Evolutionary conservation across 129 eudicot genomes (phyloP).

Genomic region (Lactuca saligna): DNA sequence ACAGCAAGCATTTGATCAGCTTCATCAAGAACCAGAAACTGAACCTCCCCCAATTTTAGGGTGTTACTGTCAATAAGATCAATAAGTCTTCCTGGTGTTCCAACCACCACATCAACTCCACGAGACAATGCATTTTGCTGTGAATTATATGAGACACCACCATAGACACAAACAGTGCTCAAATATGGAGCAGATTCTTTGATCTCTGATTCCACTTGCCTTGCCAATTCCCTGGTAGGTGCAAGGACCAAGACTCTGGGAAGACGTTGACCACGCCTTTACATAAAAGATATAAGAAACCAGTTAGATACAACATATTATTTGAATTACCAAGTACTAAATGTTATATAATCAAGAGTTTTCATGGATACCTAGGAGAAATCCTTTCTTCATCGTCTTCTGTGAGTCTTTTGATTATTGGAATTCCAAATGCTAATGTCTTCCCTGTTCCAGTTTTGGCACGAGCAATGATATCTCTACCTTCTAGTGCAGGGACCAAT

Average conservation of each 20-base stretch:
- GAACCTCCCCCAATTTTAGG: slow-evolving; percentile 77
- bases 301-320: slow-evolving; percentile 16
- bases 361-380: slow-evolving; percentile 55
- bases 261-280: slow-evolving; percentile 77
- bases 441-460: slow-evolving; percentile 99
- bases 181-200: slow-evolving; percentile 92
- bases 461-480: slow-evolving; percentile 91
- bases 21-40: slow-evolving; percentile 95
- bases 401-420: slow-evolving; percentile 68
- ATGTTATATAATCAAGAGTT: neutral
- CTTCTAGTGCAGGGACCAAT: slow-evolving; percentile 84
- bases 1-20: slow-evolving; percentile 99
- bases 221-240: slow-evolving; percentile 94
- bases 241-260: slow-evolving; percentile 90
- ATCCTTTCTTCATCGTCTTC: slow-evolving; percentile 60
- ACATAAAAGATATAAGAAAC: slow-evolving; percentile 13
- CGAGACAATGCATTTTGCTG: slow-evolving; percentile 85
- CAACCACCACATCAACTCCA: slow-evolving; percentile 99
- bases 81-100: slow-evolving; percentile 97
- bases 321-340: slow-evolving; percentile 8
- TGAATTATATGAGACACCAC: slow-evolving; percentile 75
- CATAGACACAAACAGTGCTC: slow-evolving; percentile 95
- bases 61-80: slow-evolving; percentile 78
- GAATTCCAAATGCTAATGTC: slow-evolving; percentile 96
- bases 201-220: slow-evolving; percentile 94